Evolutionary conservation across 768 basidiomycete genomes (phyloP).

Genomic region (Lactarius sp.): DNA sequence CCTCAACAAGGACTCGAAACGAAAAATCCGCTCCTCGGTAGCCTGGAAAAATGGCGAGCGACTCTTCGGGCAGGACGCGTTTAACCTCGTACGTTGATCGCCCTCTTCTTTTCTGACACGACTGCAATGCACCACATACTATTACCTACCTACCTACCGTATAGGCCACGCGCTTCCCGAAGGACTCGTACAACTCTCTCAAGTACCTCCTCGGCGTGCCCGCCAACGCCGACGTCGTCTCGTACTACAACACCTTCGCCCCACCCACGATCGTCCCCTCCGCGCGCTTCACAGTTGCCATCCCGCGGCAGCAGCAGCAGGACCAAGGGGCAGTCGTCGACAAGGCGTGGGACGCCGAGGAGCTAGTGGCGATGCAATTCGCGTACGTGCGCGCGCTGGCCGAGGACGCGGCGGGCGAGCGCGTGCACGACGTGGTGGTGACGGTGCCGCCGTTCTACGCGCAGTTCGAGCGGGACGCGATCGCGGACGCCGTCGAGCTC

Average conservation of each 20-base stretch:
- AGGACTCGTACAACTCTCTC: constrained; percentile 77
- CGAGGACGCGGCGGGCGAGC: constrained; percentile 67
- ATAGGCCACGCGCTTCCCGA: constrained; percentile 89
- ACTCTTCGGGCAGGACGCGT: constrained; percentile 85
- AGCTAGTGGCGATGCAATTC: constrained; percentile 92
- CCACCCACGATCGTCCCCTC: constrained; percentile 55
- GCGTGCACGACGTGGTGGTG: constrained; percentile 77
- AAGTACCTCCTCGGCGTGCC: constrained; percentile 80
- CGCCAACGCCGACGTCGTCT: constrained; percentile 31
- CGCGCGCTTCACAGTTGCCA: constrained; percentile 40
- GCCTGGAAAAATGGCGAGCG: constrained; percentile 91
- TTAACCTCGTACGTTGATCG: constrained; percentile 64
- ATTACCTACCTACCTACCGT: neutral
- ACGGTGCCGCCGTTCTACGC: constrained; percentile 90
- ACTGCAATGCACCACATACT: neutral
- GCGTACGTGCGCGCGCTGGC: constrained; percentile 87
- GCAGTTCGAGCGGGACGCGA: constrained; percentile 86
- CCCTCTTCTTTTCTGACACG: neutral
- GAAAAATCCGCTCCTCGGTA: constrained; percentile 87
- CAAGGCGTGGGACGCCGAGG: constrained; percentile 77
- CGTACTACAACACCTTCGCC: constrained; percentile 44
- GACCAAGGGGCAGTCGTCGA: constrained; percentile 34
- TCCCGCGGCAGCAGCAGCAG: constrained; percentile 32
- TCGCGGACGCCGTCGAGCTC: constrained; percentile 89
- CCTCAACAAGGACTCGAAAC: constrained; percentile 93